These are phyloP conservation scores for Solanum paucissectum DNA, from an alignment of 257 asterid genomes.

Conservation along the genomic window DNA sequence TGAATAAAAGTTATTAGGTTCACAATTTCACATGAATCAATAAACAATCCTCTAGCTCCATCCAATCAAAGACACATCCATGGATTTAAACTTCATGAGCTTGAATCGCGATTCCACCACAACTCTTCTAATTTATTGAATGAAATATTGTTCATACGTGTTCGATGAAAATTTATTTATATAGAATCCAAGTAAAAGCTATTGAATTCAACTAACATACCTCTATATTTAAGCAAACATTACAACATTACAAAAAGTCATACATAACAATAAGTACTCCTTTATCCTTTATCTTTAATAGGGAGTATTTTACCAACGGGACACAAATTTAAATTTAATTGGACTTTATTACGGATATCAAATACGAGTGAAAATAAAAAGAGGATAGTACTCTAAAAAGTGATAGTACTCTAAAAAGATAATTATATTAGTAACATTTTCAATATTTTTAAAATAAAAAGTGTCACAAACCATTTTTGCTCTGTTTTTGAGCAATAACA, in stretches of 20 bases:
- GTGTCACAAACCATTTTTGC: conserved; percentile 3
- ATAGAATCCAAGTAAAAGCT: not conserved
- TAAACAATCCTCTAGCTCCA: not conserved
- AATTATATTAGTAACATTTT: not conserved
- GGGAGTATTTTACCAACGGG: too few species aligned
- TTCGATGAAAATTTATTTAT: not conserved
- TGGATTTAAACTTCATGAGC: not conserved
- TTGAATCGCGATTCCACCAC: not conserved
- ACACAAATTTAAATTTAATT: accelerated
- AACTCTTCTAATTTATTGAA: not conserved
- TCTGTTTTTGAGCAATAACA: conserved; percentile 14
- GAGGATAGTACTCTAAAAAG: too few species aligned
- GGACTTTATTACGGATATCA: too few species aligned
- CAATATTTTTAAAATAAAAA: not conserved
- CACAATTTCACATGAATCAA: not conserved
- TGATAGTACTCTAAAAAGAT: too few species aligned
- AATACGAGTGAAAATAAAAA: too few species aligned
- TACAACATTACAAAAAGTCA: too few species aligned
- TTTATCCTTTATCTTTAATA: too few species aligned
- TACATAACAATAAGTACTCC: too few species aligned
- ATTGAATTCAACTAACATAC: not conserved
- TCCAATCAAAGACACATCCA: not conserved
- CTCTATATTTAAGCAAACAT: not conserved
- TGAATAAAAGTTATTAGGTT: too few species aligned
- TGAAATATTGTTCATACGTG: not conserved